Percentiles rank a stretch among this genome's conserved stretches.
These are phyloP conservation scores for Penicillium turbatum DNA, from an alignment of 495 filamentous ascomycete genomes.

Conservation along the genomic window DNA sequence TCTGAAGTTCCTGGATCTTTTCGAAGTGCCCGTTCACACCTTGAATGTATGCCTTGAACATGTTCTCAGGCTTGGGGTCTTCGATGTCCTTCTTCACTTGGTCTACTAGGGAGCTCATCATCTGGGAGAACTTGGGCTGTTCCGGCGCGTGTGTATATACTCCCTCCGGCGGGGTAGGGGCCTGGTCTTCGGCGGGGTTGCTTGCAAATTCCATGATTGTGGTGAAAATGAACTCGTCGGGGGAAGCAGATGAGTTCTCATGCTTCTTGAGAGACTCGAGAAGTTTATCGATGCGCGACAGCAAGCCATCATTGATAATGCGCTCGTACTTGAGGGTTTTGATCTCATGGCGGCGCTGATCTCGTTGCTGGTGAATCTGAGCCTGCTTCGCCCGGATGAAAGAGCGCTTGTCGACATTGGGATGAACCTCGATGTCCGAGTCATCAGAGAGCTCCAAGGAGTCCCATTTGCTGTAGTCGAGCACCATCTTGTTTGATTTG, in stretches of 20 bases:
- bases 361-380: conserved; percentile 88
- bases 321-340: conserved; percentile 89
- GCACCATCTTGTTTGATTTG: conserved; percentile 61
- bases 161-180: conserved; percentile 66
- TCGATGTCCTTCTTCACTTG: conserved; percentile 90
- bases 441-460: conserved; percentile 94
- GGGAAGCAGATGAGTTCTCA: conserved; percentile 62
- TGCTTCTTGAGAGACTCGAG: conserved; percentile 65
- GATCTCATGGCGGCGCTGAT: conserved; percentile 80
- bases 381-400: conserved; percentile 98
- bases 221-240: conserved; percentile 81
- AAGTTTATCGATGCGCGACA: conserved; percentile 75
- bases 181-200: conserved; percentile 68
- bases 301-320: conserved; percentile 84
- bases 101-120: conserved; percentile 90
- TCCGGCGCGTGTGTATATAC: conserved; percentile 71
- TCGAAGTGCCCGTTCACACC: conserved; percentile 70
- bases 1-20: conserved; percentile 75
- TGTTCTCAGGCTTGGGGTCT: conserved; percentile 57
- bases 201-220: conserved; percentile 73
- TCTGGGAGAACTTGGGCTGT: conserved; percentile 83
- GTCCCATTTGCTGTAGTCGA: conserved; percentile 98
- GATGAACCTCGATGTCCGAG: conserved; percentile 96
- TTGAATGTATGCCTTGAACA: conserved; percentile 66
- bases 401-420: conserved; percentile 96